Conservation (phyloP, 2,329 filamentous ascomycete genomes). For the Diplodia seriata region DNA sequence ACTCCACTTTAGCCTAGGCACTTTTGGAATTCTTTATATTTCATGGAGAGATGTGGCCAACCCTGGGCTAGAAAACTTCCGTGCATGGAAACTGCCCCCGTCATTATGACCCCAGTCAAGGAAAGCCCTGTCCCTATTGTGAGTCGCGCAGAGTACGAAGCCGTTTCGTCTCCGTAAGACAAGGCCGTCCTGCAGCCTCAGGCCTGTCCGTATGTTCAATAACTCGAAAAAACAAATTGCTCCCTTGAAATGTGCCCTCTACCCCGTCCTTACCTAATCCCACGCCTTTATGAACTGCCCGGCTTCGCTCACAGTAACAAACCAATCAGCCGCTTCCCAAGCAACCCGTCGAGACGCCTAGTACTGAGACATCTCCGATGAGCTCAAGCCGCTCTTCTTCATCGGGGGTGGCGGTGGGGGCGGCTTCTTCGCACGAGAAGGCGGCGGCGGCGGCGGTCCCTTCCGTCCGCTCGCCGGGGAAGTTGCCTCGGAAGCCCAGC, state of each 20-base stretch:
- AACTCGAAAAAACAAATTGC: neutral
- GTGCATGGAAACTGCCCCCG: neutral
- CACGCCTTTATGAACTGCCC: neutral
- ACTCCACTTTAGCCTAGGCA: neutral
- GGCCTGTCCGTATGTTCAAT: slow-evolving; percentile 9
- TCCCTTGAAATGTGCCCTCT: slow-evolving; percentile 18
- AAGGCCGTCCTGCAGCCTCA: slow-evolving; percentile 28
- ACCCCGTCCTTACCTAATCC: neutral
- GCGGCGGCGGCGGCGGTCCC: slow-evolving; percentile 67
- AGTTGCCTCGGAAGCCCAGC: slow-evolving; percentile 45
- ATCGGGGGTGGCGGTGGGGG: slow-evolving; percentile 69
- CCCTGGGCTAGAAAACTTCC: slow-evolving; percentile 9
- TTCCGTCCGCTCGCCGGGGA: slow-evolving; percentile 38
- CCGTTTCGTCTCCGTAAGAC: slow-evolving; percentile 2
- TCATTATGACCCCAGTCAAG: neutral
- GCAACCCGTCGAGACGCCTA: neutral
- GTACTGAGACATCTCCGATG: slow-evolving; percentile 27
- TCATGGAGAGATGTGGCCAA: slow-evolving; percentile 4
- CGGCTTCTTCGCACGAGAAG: slow-evolving; percentile 69
- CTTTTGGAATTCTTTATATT: slow-evolving; percentile 7
- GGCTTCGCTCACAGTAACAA: slow-evolving; percentile 1
- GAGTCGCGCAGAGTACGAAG: neutral
- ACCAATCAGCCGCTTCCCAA: neutral
- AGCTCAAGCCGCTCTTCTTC: slow-evolving; percentile 62
- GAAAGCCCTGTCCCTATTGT: neutral